Conservation (phyloP, 495 filamentous ascomycete species). For the Chaetomium cochliodes region DNA sequence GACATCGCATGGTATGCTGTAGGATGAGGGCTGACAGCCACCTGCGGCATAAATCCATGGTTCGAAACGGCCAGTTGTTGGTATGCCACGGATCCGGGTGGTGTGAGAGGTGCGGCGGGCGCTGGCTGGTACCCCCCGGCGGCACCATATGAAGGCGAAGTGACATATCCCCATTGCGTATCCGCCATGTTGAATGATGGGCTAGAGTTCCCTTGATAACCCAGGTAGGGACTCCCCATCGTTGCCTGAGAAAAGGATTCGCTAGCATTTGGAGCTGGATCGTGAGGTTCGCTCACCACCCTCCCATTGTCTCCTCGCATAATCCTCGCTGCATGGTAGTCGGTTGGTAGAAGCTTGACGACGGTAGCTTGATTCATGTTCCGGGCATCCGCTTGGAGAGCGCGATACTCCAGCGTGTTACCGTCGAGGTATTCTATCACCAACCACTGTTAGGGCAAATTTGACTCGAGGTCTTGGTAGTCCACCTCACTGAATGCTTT, state of each 20-base stretch:
- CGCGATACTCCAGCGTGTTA: conserved; percentile 24
- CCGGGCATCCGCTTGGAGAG: conserved; percentile 25
- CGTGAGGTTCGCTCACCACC: background rate
- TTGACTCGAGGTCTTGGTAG: too few species aligned
- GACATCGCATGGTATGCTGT: background rate
- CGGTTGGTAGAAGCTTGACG: conserved; percentile 19
- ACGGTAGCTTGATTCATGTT: conserved; percentile 19
- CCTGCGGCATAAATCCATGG: background rate
- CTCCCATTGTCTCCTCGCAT: background rate
- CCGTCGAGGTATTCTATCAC: conserved; percentile 26
- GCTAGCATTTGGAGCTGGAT: background rate
- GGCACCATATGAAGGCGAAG: background rate
- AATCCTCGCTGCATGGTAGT: conserved; percentile 17
- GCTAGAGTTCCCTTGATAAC: background rate
- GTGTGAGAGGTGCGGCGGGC: background rate
- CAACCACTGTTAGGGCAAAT: background rate
- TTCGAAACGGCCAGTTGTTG: background rate
- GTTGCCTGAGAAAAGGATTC: background rate
- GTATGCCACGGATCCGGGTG: background rate
- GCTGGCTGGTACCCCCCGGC: conserved; percentile 5
- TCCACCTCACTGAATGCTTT: conserved; percentile 25
- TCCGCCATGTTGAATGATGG: background rate
- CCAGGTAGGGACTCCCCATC: background rate
- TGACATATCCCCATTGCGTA: conserved; percentile 1
- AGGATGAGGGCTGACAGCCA: background rate